Evolutionary conservation across 495 filamentous ascomycete species (phyloP).

Genomic region (Lepidopterella palustris): DNA sequence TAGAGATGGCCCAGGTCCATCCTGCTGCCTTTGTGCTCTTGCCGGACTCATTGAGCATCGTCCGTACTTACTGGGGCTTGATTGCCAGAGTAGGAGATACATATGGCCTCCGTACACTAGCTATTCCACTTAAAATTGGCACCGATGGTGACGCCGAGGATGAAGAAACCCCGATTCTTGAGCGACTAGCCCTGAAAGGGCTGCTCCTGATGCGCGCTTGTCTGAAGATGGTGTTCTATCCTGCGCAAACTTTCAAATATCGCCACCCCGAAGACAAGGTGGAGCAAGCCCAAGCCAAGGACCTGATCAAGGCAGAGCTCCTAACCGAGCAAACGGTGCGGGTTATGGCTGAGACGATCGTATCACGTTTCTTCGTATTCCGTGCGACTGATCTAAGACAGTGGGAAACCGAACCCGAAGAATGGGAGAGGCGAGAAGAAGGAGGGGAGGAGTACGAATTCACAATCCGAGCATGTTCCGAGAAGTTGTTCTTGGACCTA

Average conservation of each 20-base stretch:
- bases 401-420: conserved; percentile 88
- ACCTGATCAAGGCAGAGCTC: conserved; percentile 60
- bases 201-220: conserved; percentile 79
- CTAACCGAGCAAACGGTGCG: conserved; percentile 67
- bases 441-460: conserved; percentile 78
- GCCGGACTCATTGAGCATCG: conserved; percentile 66
- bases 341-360: conserved; percentile 72
- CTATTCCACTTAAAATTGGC: conserved; percentile 38
- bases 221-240: conserved; percentile 72
- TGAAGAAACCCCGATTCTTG: conserved; percentile 53
- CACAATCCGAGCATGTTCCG: conserved; percentile 79
- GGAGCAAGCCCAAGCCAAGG: conserved; percentile 57
- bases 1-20: conserved; percentile 70
- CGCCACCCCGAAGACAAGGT: conserved; percentile 61
- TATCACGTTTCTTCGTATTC: conserved; percentile 84
- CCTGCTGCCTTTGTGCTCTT: conserved; percentile 75
- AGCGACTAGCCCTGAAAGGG: conserved; percentile 72
- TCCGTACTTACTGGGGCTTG: conserved; percentile 76
- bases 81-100: conserved; percentile 66
- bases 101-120: conserved; percentile 48
- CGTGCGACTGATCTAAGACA: conserved; percentile 74
- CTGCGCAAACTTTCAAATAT: conserved; percentile 74
- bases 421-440: conserved; percentile 84
- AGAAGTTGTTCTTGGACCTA: conserved; percentile 89
- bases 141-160: conserved; percentile 47